These are phyloP conservation scores for Aspergillus sp. DNA, from an alignment of 2,329 filamentous ascomycete genomes.

Conservation along the genomic window DNA sequence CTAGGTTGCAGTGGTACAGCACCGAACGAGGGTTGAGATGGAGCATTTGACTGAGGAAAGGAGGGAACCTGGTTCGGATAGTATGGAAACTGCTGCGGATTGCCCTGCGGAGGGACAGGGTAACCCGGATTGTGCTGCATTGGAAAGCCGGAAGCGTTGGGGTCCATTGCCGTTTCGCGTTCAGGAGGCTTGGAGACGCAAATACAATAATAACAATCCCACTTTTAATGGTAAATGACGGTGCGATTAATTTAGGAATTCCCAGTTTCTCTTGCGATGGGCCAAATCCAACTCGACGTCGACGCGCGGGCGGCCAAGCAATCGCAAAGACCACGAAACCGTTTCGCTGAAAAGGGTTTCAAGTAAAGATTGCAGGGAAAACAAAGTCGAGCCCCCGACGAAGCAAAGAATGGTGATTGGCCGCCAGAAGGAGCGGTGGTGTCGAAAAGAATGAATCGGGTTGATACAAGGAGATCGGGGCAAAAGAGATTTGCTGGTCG, in stretches of 20 bases:
- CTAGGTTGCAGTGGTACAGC: constrained; percentile 36
- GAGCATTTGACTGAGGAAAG: constrained; percentile 34
- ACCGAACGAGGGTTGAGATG: constrained; percentile 37
- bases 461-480: constrained; percentile 5
- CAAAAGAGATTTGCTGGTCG: constrained; percentile 20
- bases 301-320: background rate
- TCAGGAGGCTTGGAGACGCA: constrained; percentile 2
- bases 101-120: constrained; percentile 33
- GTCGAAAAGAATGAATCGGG: constrained; percentile 3
- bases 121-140: constrained; percentile 30
- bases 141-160: constrained; percentile 30
- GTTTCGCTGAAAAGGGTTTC: background rate
- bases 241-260: constrained; percentile 1
- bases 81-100: constrained; percentile 36
- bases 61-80: constrained; percentile 35
- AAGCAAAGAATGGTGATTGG: constrained; percentile 10
- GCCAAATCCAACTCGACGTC: background rate
- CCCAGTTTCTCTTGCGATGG: background rate
- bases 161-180: constrained; percentile 26
- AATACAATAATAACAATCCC: constrained; percentile 8
- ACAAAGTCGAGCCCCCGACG: constrained; percentile 1
- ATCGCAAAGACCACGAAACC: background rate
- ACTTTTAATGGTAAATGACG: constrained; percentile 5
- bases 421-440: constrained; percentile 1
- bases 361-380: constrained; percentile 8